phyloP scores from a whole-genome alignment of 768 basidiomycete genomes.

The Stropharia rugosoannulata region DNA sequence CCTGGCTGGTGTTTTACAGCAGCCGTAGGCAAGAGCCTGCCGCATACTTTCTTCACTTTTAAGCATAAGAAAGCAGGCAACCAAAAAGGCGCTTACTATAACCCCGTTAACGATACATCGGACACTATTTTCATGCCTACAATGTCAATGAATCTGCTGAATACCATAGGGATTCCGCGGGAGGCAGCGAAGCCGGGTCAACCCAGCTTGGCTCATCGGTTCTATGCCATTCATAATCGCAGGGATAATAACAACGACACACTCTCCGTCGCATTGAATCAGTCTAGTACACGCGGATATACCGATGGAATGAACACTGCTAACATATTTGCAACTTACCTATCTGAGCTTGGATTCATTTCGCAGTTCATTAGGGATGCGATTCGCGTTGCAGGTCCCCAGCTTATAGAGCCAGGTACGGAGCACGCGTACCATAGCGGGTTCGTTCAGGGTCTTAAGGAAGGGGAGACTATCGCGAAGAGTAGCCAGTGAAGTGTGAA shows the following conservation, averaged over 20 bases:
- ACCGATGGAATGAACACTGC: conserved; percentile 58
- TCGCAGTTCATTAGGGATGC: conserved; percentile 61
- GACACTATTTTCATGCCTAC: conserved; percentile 14
- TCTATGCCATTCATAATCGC: conserved; percentile 23
- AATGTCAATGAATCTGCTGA: conserved; percentile 8
- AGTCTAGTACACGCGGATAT: conserved; percentile 42
- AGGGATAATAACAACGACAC: conserved; percentile 7
- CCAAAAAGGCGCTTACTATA: not conserved
- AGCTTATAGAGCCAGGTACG: conserved; percentile 33
- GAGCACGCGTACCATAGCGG: conserved; percentile 42
- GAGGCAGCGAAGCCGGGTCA: not conserved
- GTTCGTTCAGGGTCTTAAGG: conserved; percentile 48
- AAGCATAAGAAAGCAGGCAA: conserved; percentile 8
- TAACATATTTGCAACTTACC: conserved; percentile 49
- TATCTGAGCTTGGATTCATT: conserved; percentile 56
- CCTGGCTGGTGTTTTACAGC: conserved; percentile 70
- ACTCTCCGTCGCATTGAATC: conserved; percentile 12
- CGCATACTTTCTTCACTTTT: conserved; percentile 57
- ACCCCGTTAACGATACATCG: conserved; percentile 5
- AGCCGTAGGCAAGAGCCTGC: conserved; percentile 56
- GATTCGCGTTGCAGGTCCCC: conserved; percentile 33
- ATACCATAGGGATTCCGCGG: conserved; percentile 2
- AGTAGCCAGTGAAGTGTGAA: not conserved
- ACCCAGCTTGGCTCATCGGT: conserved; percentile 19
- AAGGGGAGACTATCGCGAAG: conserved; percentile 31